phyloP scores from a whole-genome alignment of 495 filamentous ascomycete species.

The Xylaria castorea region DNA sequence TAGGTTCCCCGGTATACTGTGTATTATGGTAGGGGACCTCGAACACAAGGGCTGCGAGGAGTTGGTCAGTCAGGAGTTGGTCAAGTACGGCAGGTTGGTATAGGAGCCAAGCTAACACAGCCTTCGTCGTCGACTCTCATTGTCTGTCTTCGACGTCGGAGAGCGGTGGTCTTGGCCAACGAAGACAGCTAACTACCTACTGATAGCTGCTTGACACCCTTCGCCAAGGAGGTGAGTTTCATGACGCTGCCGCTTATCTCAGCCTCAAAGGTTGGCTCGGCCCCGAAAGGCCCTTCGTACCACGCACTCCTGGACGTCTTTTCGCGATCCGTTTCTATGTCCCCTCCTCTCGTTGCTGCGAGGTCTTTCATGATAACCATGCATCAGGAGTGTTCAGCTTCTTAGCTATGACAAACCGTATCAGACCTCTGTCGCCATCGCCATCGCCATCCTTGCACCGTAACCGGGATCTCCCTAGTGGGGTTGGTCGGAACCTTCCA shows the following conservation, averaged over 20 bases:
- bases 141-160: not conserved
- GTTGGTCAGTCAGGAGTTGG: too few relatives aligned
- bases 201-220: not conserved
- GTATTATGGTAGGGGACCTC: not conserved
- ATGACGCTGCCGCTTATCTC: conserved; percentile 23
- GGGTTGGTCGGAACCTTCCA: conserved; percentile 18
- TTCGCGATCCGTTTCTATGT: not conserved
- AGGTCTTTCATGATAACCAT: conserved; percentile 11
- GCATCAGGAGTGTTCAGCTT: conserved; percentile 21
- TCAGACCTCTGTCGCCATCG: conserved; percentile 5
- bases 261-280: conserved; percentile 22
- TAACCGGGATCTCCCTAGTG: conserved; percentile 15
- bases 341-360: not conserved
- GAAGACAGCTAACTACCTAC: too few relatives aligned
- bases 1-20: not conserved
- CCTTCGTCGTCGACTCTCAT: not conserved
- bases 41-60: too few relatives aligned
- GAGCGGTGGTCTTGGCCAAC: conserved; percentile 13
- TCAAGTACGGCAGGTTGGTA: too few relatives aligned
- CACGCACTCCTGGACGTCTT: not conserved
- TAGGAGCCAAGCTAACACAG: conserved; percentile 4
- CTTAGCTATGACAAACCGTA: conserved; percentile 22
- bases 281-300: conserved; percentile 9
- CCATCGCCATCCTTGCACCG: conserved; percentile 6
- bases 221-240: conserved; percentile 10